Percentiles rank a stretch among this genome's conserved stretches.
phyloP scores from a whole-genome alignment of 2,329 filamentous ascomycete species.

The Aspergillus aculeatus region DNA sequence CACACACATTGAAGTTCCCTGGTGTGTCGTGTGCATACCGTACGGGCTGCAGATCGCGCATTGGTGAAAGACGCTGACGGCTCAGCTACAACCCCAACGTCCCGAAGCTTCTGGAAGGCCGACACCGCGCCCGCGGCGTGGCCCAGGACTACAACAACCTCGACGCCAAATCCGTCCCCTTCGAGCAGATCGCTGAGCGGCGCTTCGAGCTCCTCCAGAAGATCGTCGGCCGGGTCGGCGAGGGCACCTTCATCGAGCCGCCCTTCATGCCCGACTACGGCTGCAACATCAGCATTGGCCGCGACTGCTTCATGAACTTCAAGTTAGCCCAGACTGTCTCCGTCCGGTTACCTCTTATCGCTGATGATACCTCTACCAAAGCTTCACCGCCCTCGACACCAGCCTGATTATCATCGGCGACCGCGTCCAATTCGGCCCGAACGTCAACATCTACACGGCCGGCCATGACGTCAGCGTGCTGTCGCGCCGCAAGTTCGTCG shows the following conservation, averaged over 20 bases:
- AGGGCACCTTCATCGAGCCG: constrained; percentile 33
- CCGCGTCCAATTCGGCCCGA: constrained; percentile 54
- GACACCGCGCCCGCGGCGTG: constrained; percentile 29
- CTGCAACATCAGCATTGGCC: constrained; percentile 32
- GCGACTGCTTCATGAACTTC: constrained; percentile 35
- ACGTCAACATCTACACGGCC: constrained; percentile 54
- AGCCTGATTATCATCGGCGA: constrained; percentile 55
- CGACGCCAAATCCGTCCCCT: constrained; percentile 26
- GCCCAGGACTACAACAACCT: constrained; percentile 32
- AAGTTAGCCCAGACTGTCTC: constrained; percentile 20
- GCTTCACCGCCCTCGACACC: constrained; percentile 56
- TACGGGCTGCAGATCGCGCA: no score
- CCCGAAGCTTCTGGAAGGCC: constrained; percentile 28
- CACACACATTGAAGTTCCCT: neutral
- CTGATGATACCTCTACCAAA: constrained; percentile 29
- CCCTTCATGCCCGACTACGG: constrained; percentile 36
- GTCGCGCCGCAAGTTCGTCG: constrained; percentile 49
- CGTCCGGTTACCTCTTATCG: no score
- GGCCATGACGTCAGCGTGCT: constrained; percentile 54
- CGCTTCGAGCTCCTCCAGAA: constrained; percentile 28
- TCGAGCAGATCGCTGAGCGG: constrained; percentile 25
- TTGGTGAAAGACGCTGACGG: neutral
- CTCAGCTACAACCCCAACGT: constrained; percentile 31
- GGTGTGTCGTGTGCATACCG: neutral
- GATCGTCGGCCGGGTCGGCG: constrained; percentile 29